phyloP scores from a whole-genome alignment of 495 filamentous ascomycete genomes.

The Xylaria flabelliformis region DNA sequence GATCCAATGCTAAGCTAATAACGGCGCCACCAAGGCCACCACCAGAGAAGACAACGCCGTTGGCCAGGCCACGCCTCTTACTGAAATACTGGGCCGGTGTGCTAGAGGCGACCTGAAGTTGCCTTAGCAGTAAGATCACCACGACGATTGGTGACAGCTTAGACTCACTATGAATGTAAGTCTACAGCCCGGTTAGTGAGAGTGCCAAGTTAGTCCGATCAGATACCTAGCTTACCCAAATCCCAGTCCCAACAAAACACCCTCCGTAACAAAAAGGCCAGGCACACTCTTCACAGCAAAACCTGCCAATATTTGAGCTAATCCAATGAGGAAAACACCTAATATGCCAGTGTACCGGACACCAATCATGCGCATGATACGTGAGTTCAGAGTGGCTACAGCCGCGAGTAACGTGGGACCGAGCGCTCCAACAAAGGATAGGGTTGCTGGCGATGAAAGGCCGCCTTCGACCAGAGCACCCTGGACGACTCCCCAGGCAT shows the following conservation, averaged over 20 bases:
- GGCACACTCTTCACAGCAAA: conserved; percentile 56
- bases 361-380: conserved; percentile 58
- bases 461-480: conserved; percentile 56
- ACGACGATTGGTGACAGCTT: not conserved
- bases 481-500: conserved; percentile 66
- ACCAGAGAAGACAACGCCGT: conserved; percentile 61
- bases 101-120: conserved; percentile 50
- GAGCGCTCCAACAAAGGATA: conserved; percentile 65
- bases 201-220: not conserved
- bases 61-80: conserved; percentile 60
- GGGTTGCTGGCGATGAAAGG: conserved; percentile 53
- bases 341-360: conserved; percentile 51
- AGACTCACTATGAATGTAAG: conserved; percentile 26
- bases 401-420: conserved; percentile 55
- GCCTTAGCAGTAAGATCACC: not conserved
- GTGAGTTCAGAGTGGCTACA: conserved; percentile 56
- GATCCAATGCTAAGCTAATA: conserved; percentile 56
- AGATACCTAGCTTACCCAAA: conserved; percentile 43
- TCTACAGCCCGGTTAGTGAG: conserved; percentile 5
- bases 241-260: conserved; percentile 61
- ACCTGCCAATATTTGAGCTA: conserved; percentile 57
- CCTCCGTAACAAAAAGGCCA: conserved; percentile 62
- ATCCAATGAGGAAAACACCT: conserved; percentile 54
- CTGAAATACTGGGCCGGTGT: conserved; percentile 64
- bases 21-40: conserved; percentile 62